These are phyloP conservation scores for Fusarium sp. DNA, from an alignment of 2,329 filamentous ascomycete species.

Conservation along the genomic window DNA sequence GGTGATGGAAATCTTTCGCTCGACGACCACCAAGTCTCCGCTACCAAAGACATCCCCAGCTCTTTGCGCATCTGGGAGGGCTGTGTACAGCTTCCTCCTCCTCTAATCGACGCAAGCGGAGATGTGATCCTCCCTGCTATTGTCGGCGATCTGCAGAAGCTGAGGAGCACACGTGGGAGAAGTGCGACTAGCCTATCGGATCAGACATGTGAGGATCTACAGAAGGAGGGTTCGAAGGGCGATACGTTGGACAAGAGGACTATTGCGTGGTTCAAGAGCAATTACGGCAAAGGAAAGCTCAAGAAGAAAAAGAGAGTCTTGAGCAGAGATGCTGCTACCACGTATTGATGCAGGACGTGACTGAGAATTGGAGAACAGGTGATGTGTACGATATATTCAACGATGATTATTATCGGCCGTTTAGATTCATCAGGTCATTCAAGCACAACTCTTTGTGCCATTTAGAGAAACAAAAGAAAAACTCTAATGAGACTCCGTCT, in stretches of 20 bases:
- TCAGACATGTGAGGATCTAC: constrained; percentile 12
- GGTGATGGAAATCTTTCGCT: constrained; percentile 36
- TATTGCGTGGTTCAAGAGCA: constrained; percentile 20
- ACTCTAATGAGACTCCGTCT: neutral
- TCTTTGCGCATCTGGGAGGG: constrained; percentile 28
- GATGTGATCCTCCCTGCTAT: constrained; percentile 19
- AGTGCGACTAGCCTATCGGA: constrained; percentile 23
- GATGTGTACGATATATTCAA: neutral
- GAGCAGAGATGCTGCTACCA: constrained; percentile 16
- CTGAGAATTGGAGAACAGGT: neutral
- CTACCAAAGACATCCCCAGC: neutral
- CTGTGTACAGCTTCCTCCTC: constrained; percentile 41
- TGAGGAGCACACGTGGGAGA: constrained; percentile 6
- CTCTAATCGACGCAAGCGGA: constrained; percentile 26
- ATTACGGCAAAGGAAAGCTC: constrained; percentile 10
- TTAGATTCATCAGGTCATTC: neutral
- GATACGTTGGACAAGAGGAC: constrained; percentile 14
- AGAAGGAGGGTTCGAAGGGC: neutral
- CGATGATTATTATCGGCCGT: neutral
- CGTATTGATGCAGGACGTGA: neutral
- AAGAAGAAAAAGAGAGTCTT: constrained; percentile 26
- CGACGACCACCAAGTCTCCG: constrained; percentile 32
- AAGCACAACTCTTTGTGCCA: neutral
- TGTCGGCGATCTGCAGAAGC: constrained; percentile 24
- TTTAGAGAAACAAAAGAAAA: neutral